Conservation (phyloP, 306 rosid species). For the Luffa aegyptiaca region DNA sequence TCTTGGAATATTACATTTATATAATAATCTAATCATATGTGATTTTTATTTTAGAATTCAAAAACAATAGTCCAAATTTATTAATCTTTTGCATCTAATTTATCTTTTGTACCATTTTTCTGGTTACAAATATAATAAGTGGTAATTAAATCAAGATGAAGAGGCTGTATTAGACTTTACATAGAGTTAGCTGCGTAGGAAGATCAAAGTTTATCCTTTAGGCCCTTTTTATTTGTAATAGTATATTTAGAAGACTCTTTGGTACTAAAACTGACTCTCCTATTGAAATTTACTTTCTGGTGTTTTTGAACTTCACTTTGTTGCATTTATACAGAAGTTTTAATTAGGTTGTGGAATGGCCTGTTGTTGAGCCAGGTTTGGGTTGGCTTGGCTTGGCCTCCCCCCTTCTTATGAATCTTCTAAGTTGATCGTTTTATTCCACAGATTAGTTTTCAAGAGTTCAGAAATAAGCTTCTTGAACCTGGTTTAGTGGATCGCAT, state of each 20-base stretch:
- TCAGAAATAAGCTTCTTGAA: conserved; percentile 79
- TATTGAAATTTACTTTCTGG: neutral
- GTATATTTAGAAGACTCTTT: neutral
- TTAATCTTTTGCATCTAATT: neutral
- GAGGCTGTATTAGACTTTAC: neutral
- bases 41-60: neutral
- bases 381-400: neutral
- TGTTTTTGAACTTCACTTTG: neutral
- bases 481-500: conserved; percentile 83
- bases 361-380: neutral
- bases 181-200: neutral
- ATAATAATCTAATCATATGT: neutral
- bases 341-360: neutral
- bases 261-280: neutral
- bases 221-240: neutral
- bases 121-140: neutral
- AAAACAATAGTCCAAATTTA: neutral
- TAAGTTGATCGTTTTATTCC: conserved; percentile 1
- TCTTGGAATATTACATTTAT: neutral
- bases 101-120: neutral
- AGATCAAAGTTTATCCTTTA: neutral
- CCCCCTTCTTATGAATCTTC: neutral
- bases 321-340: neutral
- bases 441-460: conserved; percentile 97
- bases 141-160: neutral